A percentile compares a stretch with the other conserved stretches of the same genome.
phyloP scores from a whole-genome alignment of 441 rosid genomes.

The Pelargonium exstipulatum region DNA sequence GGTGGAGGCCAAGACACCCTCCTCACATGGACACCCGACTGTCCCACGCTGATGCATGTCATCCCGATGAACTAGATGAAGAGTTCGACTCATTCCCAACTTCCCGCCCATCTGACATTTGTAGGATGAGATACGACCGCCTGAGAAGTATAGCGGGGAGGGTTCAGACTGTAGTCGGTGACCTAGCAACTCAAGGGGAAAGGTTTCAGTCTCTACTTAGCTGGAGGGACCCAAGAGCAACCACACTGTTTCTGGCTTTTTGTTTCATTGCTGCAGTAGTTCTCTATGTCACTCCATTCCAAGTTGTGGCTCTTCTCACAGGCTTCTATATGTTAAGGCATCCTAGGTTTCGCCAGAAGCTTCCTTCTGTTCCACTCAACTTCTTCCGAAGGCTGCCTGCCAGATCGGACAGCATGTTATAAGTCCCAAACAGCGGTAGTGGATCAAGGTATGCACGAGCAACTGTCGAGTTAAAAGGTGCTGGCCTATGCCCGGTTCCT shows the following conservation, averaged over 20 bases:
- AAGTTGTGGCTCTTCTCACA: slow-evolving; percentile 39
- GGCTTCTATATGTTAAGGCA: slow-evolving; percentile 49
- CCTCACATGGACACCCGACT: slow-evolving; percentile 77
- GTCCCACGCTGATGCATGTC: slow-evolving; percentile 69
- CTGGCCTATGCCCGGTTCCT: background rate
- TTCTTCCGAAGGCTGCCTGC: slow-evolving; percentile 63
- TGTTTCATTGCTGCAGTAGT: slow-evolving; percentile 63
- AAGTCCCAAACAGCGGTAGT: background rate
- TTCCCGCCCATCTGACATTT: slow-evolving; percentile 46
- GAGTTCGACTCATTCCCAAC: slow-evolving; percentile 86
- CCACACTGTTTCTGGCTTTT: slow-evolving; percentile 59
- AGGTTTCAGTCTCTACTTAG: slow-evolving; percentile 59
- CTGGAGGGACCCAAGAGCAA: slow-evolving; percentile 91
- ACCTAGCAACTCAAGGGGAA: slow-evolving; percentile 77
- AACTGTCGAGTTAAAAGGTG: too few species aligned
- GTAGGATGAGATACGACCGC: slow-evolving; percentile 71
- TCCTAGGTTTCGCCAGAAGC: slow-evolving; percentile 54
- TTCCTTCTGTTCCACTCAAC: slow-evolving; percentile 52
- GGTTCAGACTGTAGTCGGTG: slow-evolving; percentile 67
- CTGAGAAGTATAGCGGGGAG: slow-evolving; percentile 70
- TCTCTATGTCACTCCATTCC: slow-evolving; percentile 56
- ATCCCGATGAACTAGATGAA: slow-evolving; percentile 80
- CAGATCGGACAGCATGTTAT: slow-evolving; percentile 55
- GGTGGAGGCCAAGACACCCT: slow-evolving; percentile 68
- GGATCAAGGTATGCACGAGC: too few species aligned